Percentiles rank a stretch among this genome's conserved stretches.
These are phyloP conservation scores for Candida frijolesensis DNA, from an alignment of 1,139 yeast genomes.

Conservation along the genomic window DNA sequence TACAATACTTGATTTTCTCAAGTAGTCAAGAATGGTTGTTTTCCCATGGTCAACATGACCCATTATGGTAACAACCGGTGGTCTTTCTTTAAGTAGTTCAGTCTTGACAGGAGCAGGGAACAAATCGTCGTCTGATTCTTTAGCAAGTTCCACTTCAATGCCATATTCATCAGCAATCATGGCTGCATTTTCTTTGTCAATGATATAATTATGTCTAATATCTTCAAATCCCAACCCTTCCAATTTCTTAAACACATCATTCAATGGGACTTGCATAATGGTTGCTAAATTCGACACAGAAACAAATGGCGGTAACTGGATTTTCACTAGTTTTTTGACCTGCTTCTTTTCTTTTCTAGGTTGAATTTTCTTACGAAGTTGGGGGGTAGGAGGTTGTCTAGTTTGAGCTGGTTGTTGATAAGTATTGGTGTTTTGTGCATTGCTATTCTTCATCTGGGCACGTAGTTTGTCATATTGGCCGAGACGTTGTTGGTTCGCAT, in stretches of 20 bases:
- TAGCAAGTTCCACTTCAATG: slow-evolving; percentile 62
- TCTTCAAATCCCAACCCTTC: slow-evolving; percentile 75
- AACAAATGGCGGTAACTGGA: slow-evolving; percentile 71
- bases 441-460: background rate
- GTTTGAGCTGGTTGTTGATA: background rate
- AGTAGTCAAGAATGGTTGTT: slow-evolving; percentile 85
- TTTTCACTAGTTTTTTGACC: slow-evolving; percentile 27
- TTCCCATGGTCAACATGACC: slow-evolving; percentile 99
- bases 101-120: slow-evolving; percentile 48
- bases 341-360: slow-evolving; percentile 9
- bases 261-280: slow-evolving; percentile 64
- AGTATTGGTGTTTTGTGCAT: background rate
- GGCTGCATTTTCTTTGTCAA: slow-evolving; percentile 84
- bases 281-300: slow-evolving; percentile 78
- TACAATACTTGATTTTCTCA: slow-evolving; percentile 83
- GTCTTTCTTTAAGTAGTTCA: slow-evolving; percentile 59
- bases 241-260: slow-evolving; percentile 59
- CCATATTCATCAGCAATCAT: slow-evolving; percentile 89
- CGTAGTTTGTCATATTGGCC: slow-evolving; percentile 7
- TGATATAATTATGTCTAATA: slow-evolving; percentile 72
- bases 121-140: slow-evolving; percentile 64
- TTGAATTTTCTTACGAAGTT: slow-evolving; percentile 12
- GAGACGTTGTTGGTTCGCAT: slow-evolving; percentile 3
- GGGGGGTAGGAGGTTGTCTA: background rate
- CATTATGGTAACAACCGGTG: slow-evolving; percentile 97